Conservation (phyloP, 768 basidiomycete genomes). For the Tricholoma bakamatsutake region DNA sequence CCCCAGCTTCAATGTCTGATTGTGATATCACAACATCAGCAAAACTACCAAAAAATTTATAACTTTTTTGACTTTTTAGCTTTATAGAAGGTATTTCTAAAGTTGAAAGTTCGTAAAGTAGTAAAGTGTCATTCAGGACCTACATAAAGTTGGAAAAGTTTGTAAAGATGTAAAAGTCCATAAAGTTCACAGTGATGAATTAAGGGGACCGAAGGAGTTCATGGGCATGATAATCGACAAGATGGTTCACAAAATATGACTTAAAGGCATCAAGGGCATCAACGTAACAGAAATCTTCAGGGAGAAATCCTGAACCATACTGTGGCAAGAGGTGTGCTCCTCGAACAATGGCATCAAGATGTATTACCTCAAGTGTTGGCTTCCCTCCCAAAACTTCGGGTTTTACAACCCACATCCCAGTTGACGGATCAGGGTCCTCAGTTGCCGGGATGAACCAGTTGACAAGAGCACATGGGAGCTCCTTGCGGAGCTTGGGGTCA, state of each 20-base stretch:
- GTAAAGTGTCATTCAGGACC: background rate
- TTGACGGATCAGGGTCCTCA: too few species aligned
- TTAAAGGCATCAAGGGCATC: background rate
- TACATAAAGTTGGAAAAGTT: background rate
- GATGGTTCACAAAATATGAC: too few species aligned
- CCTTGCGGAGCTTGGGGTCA: background rate
- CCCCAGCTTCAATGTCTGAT: too few species aligned
- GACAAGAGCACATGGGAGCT: too few species aligned
- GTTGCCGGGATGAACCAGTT: too few species aligned
- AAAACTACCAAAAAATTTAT: too few species aligned
- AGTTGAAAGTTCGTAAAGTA: background rate
- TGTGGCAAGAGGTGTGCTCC: background rate
- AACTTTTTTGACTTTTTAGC: too few species aligned
- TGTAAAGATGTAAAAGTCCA: background rate
- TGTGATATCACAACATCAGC: too few species aligned
- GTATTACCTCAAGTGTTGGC: background rate
- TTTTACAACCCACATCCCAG: background rate
- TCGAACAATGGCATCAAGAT: background rate
- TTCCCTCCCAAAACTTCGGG: background rate
- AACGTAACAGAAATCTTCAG: background rate
- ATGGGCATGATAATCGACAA: background rate
- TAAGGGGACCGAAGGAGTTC: background rate
- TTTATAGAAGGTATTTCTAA: background rate
- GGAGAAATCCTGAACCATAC: background rate
- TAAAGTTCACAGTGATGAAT: background rate